These are phyloP conservation scores for Dissophora globulifera DNA, from an alignment of 192 early-diverging fungal genomes.

Conservation along the genomic window DNA sequence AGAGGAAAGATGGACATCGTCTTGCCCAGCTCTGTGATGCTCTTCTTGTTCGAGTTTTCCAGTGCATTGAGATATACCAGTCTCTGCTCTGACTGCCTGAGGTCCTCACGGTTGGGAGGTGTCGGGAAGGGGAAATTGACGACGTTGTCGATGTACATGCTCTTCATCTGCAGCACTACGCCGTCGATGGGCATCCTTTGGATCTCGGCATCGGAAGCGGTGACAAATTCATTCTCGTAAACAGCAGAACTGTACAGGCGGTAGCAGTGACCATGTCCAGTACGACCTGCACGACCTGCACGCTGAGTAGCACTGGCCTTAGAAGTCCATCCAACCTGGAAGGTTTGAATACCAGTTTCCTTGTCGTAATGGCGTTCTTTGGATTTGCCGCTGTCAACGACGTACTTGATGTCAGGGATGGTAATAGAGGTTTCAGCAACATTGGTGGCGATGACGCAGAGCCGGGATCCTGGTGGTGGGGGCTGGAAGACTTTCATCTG, in stretches of 20 bases:
- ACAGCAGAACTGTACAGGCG: slow-evolving; percentile 93
- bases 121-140: slow-evolving; percentile 98
- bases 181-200: slow-evolving; percentile 95
- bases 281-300: slow-evolving; percentile 96
- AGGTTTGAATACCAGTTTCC: slow-evolving; percentile 89
- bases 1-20: slow-evolving; percentile 94
- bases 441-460: slow-evolving; percentile 97
- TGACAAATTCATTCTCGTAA: slow-evolving; percentile 88
- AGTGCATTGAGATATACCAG: slow-evolving; percentile 84
- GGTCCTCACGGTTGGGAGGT: slow-evolving; percentile 78
- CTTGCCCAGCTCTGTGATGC: slow-evolving; percentile 85
- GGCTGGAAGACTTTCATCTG: slow-evolving; percentile 93
- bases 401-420: slow-evolving; percentile 94
- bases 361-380: slow-evolving; percentile 91
- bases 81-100: slow-evolving; percentile 84
- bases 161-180: slow-evolving; percentile 97
- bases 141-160: slow-evolving; percentile 96
- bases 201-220: slow-evolving; percentile 92
- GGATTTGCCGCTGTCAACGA: slow-evolving; percentile 94
- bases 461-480: slow-evolving; percentile 86
- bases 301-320: slow-evolving; percentile 95
- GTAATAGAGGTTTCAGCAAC: slow-evolving; percentile 99
- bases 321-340: slow-evolving; percentile 93
- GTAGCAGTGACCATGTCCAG: slow-evolving; percentile 97
- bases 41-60: slow-evolving; percentile 64